A percentile compares a stretch with the other conserved stretches of the same genome.
Conservation (phyloP, 441 rosid species). For the Bocquillonia castaneifolia region DNA sequence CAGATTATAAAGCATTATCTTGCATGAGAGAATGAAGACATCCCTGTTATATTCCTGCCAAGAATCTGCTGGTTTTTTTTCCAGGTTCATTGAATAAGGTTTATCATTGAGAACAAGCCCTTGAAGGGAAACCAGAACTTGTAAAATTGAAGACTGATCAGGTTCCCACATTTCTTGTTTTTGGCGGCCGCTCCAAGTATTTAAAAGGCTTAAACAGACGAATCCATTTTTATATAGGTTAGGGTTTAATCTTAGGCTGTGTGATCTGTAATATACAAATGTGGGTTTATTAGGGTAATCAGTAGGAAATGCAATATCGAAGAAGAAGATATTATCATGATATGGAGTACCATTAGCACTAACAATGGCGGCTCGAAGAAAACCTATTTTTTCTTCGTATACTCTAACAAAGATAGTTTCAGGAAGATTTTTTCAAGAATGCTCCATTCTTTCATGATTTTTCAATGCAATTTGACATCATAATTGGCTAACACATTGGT, state of each 20-base stretch:
- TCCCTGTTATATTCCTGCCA: conserved; percentile 25
- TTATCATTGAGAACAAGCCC: conserved; percentile 21
- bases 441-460: conserved; percentile 27
- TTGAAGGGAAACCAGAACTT: conserved; percentile 29
- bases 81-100: conserved; percentile 25
- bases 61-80: neutral
- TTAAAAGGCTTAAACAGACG: conserved; percentile 26
- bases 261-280: conserved; percentile 9
- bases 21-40: conserved; percentile 32
- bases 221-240: conserved; percentile 16
- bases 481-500: neutral
- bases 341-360: conserved; percentile 24
- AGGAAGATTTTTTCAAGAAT: conserved; percentile 22
- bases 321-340: conserved; percentile 27
- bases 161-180: conserved; percentile 3
- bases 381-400: conserved; percentile 24
- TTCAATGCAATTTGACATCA: neutral
- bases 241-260: conserved; percentile 21
- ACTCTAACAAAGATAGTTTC: conserved; percentile 19
- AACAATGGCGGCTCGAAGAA: conserved; percentile 19
- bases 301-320: conserved; percentile 13
- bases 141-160: conserved; percentile 20
- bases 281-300: conserved; percentile 22
- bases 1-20: conserved; percentile 26
- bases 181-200: neutral